Base-by-base conservation (phyloP, 352 stramenopile species). In the Globisporangium iwayamae region DNA sequence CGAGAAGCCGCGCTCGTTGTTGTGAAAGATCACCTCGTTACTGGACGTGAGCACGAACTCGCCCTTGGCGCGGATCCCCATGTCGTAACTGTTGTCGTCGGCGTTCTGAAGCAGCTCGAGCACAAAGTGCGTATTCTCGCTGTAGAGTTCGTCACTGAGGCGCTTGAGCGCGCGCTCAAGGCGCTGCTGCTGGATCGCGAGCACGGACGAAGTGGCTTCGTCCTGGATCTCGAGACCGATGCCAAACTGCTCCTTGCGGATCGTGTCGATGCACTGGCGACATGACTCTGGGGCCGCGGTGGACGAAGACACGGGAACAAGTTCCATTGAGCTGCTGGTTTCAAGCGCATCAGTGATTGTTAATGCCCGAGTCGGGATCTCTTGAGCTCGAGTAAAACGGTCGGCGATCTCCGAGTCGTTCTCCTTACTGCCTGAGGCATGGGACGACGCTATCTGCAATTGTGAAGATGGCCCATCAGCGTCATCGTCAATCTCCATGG, bases 81-180 rank as follows among this genome's bases (percentile, higher is more conserved):
- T 8, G 7, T 69, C 60, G 51, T 96, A 96, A 22, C 43, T 56
- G 45, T 96, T 96, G 66, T 96, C 89, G 60, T 96, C 87, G 9
- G 89, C 87, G 36, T 96, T 96, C 53, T 96, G 89, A 14, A 96
- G 72, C 30, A 96, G 56, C 65, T 96, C 89, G 22, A 96, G 76
- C 53, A 96, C 81, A 52, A 96, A 96, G 60, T 96, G 89, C 4
- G 87, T 93, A 56, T 89, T 93, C 43, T 91, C 83, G 38, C 84
- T 92, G 68, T 96, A 96, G 4, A 96, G 69, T 45, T 96, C 87
- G 54, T 92, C 87, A 56, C 87, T 96, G 0, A 96, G 70, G 3
- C 87, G 81, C 63, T 94, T 93, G n/a, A 96, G 72, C 14, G 87
- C 87, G 14, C 87, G 80, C 50, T 94, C 85, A 9, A 96, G 72